Conservation (phyloP, 2,329 filamentous ascomycete genomes). For the Scedosporium dehoogii region DNA sequence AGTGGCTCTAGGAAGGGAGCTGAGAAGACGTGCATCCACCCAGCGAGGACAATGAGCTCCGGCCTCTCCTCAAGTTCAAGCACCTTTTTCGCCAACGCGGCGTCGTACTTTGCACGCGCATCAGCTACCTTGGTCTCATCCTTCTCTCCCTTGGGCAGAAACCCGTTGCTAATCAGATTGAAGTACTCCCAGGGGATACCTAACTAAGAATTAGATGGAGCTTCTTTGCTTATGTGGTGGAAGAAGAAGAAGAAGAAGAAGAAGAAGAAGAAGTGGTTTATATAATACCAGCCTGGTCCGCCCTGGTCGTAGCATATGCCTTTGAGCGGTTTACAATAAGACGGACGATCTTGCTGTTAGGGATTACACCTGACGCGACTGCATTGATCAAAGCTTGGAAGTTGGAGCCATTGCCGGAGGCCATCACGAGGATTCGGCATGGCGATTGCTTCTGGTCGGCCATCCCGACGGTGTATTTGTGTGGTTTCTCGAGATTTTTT, state of each 20-base stretch:
- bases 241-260: neutral
- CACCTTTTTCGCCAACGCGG: conserved; percentile 60
- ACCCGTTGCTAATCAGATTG: conserved; percentile 68
- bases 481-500: neutral
- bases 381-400: conserved; percentile 61
- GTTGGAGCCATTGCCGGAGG: conserved; percentile 67
- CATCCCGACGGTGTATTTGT: neutral
- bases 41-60: conserved; percentile 69
- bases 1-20: conserved; percentile 61
- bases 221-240: neutral
- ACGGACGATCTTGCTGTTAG: conserved; percentile 31
- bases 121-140: conserved; percentile 42
- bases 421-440: conserved; percentile 55
- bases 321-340: conserved; percentile 39
- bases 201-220: conserved; percentile 3
- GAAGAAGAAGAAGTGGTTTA: neutral
- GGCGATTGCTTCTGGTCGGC: conserved; percentile 8
- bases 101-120: conserved; percentile 62
- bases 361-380: conserved; percentile 27
- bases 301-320: conserved; percentile 32
- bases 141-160: conserved; percentile 45
- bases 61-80: conserved; percentile 45
- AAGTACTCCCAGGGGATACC: conserved; percentile 69
- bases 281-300: conserved; percentile 30
- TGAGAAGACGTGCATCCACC: conserved; percentile 80